A percentile compares a stretch with the other conserved stretches of the same genome.
Evolutionary conservation across 768 basidiomycete genomes (phyloP).

Genomic region (Phylloporus rhodoxanthus): DNA sequence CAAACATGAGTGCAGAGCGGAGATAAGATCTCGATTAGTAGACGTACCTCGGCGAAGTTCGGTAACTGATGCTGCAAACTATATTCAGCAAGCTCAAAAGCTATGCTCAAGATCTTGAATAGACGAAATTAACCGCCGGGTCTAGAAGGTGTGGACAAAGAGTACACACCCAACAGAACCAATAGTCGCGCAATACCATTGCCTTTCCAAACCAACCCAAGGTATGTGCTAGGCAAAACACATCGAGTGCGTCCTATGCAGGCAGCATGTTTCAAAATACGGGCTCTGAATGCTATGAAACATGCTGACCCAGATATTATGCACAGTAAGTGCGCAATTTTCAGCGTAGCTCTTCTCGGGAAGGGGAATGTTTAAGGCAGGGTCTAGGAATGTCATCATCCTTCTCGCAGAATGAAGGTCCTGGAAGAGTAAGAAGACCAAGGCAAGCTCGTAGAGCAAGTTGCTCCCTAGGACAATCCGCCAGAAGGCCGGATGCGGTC

Average conservation of each 20-base stretch:
- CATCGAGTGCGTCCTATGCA: slow-evolving; percentile 68
- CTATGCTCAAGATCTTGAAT: slow-evolving; percentile 72
- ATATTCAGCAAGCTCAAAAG: slow-evolving; percentile 86
- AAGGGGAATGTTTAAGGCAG: slow-evolving; percentile 61
- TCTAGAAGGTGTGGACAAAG: slow-evolving; percentile 1
- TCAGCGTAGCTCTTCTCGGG: slow-evolving; percentile 87
- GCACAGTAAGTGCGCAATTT: slow-evolving; percentile 58
- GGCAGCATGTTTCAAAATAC: neutral
- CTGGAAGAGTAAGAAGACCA: slow-evolving; percentile 85
- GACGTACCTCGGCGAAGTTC: slow-evolving; percentile 77
- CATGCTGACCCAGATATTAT: slow-evolving; percentile 59
- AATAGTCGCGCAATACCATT: slow-evolving; percentile 83
- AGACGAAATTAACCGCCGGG: slow-evolving; percentile 7
- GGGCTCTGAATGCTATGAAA: neutral
- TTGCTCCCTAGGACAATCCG: slow-evolving; percentile 74
- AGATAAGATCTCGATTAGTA: slow-evolving; percentile 12
- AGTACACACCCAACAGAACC: slow-evolving; percentile 81
- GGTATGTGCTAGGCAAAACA: slow-evolving; percentile 81
- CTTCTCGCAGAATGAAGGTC: slow-evolving; percentile 68
- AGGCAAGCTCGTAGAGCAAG: slow-evolving; percentile 72
- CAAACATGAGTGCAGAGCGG: slow-evolving; percentile 13
- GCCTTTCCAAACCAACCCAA: slow-evolving; percentile 92
- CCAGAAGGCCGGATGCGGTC: slow-evolving; percentile 87
- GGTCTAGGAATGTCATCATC: slow-evolving; percentile 79
- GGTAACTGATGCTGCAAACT: slow-evolving; percentile 82